Conservation (phyloP, 2,329 filamentous ascomycete species). For the Aspergillus novoparasiticus region DNA sequence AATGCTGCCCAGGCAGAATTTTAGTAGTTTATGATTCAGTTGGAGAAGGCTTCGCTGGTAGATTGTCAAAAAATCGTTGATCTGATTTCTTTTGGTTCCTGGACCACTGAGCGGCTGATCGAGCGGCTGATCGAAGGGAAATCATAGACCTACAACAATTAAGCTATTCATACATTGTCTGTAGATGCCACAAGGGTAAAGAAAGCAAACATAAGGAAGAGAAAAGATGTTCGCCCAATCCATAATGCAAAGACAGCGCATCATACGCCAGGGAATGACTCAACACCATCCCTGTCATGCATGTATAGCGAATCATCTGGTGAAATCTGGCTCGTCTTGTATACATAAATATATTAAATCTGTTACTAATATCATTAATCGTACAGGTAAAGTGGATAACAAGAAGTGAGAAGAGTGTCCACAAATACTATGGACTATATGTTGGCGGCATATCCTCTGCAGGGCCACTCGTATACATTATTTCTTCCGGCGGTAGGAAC, state of each 20-base stretch:
- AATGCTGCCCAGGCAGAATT: constrained; percentile 1
- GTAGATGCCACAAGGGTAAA: neutral
- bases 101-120: neutral
- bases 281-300: neutral
- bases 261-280: neutral
- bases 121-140: neutral
- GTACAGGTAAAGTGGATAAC: neutral
- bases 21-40: neutral
- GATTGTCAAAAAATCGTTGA: neutral
- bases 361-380: neutral
- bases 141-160: neutral
- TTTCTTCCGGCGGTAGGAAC: neutral
- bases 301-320: neutral
- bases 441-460: neutral
- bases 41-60: neutral
- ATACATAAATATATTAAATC: neutral
- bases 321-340: neutral
- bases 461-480: neutral
- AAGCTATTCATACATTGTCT: neutral
- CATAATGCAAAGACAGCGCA: neutral
- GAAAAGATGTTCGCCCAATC: neutral
- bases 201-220: neutral
- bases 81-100: neutral
- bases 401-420: no score
- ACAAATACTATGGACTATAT: neutral